Evolutionary conservation across 2,329 filamentous ascomycete genomes (phyloP).

Genomic region (Botryosphaeria dothidea): DNA sequence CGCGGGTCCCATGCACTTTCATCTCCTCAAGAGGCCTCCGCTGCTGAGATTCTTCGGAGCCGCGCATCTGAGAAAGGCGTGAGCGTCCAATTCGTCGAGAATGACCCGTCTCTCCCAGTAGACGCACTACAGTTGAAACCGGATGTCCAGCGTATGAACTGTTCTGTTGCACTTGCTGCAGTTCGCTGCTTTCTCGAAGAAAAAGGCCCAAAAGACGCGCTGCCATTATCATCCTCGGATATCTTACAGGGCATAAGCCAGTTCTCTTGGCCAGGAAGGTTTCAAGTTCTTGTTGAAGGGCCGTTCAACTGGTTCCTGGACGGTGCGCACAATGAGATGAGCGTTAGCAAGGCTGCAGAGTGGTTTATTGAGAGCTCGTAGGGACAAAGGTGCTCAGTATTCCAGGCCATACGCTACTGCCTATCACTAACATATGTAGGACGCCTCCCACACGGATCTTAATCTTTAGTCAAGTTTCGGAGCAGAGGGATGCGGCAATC

Average conservation of each 20-base stretch:
- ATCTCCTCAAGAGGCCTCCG: conserved; percentile 19
- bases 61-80: conserved; percentile 23
- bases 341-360: conserved; percentile 20
- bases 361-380: conserved; percentile 19
- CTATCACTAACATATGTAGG: not conserved
- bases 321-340: conserved; percentile 25
- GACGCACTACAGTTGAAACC: conserved; percentile 17
- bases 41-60: conserved; percentile 18
- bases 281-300: conserved; percentile 19
- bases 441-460: not conserved
- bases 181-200: not conserved
- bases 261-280: conserved; percentile 22
- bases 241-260: conserved; percentile 13
- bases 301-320: conserved; percentile 22
- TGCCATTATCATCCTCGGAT: not conserved
- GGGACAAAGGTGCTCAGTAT: not conserved
- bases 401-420: not conserved
- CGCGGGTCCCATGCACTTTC: conserved; percentile 28
- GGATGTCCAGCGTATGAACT: conserved; percentile 22
- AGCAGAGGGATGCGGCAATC: not conserved
- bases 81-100: not conserved
- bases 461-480: not conserved
- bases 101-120: not conserved
- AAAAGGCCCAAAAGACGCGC: not conserved
- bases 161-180: conserved; percentile 22